phyloP scores from a whole-genome alignment of 2,329 filamentous ascomycete species.

The Aaosphaeria arxii region DNA sequence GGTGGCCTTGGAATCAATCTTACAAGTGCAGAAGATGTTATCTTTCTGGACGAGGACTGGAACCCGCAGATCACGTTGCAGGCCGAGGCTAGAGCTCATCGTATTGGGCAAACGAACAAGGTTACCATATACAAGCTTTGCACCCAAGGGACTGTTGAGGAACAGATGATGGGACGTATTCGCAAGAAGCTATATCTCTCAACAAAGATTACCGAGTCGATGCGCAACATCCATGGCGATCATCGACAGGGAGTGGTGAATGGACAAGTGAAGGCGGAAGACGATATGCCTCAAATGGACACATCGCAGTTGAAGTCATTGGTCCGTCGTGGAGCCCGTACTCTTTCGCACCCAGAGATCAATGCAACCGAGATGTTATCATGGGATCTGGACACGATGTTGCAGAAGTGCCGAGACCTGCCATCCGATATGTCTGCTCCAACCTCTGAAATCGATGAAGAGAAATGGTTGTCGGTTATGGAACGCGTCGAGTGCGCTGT shows the following conservation, averaged over 20 bases:
- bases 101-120: slow-evolving; percentile 54
- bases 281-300: slow-evolving; percentile 52
- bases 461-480: slow-evolving; percentile 55
- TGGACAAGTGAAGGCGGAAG: slow-evolving; percentile 24
- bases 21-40: slow-evolving; percentile 52
- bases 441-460: slow-evolving; percentile 48
- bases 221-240: slow-evolving; percentile 51
- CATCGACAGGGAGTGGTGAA: slow-evolving; percentile 25
- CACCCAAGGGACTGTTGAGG: slow-evolving; percentile 56
- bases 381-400: slow-evolving; percentile 56
- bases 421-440: slow-evolving; percentile 41
- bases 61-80: slow-evolving; percentile 55
- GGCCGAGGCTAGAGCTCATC: slow-evolving; percentile 54
- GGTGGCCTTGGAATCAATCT: slow-evolving; percentile 57
- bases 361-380: slow-evolving; percentile 55
- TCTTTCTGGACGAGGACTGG: slow-evolving; percentile 57
- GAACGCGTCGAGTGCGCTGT: slow-evolving; percentile 57
- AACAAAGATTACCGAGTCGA: slow-evolving; percentile 58
- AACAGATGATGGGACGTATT: slow-evolving; percentile 58
- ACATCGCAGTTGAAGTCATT: slow-evolving; percentile 54
- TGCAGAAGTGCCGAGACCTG: slow-evolving; percentile 54
- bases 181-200: slow-evolving; percentile 62
- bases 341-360: slow-evolving; percentile 51
- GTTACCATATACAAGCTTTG: slow-evolving; percentile 57
- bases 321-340: slow-evolving; percentile 54